phyloP scores from a whole-genome alignment of 495 filamentous ascomycete species.

The Apiosordaria backusii region DNA sequence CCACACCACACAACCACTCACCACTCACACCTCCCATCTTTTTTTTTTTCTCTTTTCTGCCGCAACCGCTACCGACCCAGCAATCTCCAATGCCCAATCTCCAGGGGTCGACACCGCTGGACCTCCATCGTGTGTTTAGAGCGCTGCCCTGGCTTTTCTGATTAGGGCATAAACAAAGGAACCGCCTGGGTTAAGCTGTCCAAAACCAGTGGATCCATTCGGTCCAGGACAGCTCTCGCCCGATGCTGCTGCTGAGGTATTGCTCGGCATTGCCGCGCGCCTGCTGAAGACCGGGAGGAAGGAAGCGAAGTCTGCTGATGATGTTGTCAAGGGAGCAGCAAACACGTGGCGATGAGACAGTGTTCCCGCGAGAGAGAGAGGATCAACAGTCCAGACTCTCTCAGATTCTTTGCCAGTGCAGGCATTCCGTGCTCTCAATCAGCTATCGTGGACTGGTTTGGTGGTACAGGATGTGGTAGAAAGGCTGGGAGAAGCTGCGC shows the following conservation, averaged over 20 bases:
- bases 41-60: not conserved
- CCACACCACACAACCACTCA: not conserved
- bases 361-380: not conserved
- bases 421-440: not conserved
- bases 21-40: not conserved
- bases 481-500: no score
- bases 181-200: not conserved
- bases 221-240: not conserved
- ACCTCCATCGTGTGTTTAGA: not conserved
- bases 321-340: not conserved
- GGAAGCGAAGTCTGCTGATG: not conserved
- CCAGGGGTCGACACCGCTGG: not conserved
- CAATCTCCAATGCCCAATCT: not conserved
- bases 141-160: constrained; percentile 1
- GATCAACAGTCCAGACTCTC: not conserved
- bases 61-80: constrained; percentile 2
- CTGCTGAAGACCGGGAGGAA: not conserved
- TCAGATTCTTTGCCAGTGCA: not conserved
- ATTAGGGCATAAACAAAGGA: constrained; percentile 1
- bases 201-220: not conserved
- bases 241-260: not conserved
- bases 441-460: not conserved
- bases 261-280: not conserved
- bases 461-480: not conserved
- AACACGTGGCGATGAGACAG: not conserved